Conservation (phyloP, 768 basidiomycete genomes). For the Inosperma sp. region DNA sequence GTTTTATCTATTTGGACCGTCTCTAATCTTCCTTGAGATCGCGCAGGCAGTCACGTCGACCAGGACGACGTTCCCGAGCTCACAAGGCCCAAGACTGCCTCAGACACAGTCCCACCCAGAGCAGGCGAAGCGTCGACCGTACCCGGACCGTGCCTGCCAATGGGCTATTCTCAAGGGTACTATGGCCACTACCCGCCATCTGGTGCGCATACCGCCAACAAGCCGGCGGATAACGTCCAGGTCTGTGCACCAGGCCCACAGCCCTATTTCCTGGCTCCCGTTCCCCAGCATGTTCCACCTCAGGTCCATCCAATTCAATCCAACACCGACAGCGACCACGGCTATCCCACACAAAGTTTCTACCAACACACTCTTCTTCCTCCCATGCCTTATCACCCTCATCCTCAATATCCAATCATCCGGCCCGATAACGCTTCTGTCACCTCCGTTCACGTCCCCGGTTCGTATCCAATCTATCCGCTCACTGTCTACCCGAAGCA, state of each 20-base stretch:
- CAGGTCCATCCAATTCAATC: conserved; percentile 31
- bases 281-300: conserved; percentile 37
- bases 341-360: conserved; percentile 20
- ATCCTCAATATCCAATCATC: conserved; percentile 28
- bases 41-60: conserved; percentile 54
- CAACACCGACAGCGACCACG: conserved; percentile 36
- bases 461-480: conserved; percentile 23
- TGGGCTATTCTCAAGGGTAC: conserved; percentile 51
- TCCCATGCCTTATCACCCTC: conserved; percentile 19
- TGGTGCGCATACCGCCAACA: conserved; percentile 41
- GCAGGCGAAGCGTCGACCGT: conserved; percentile 43
- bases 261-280: conserved; percentile 43
- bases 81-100: conserved; percentile 36
- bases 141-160: conserved; percentile 44
- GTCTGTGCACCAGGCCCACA: conserved; percentile 40
- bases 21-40: conserved; percentile 51
- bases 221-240: conserved; percentile 18
- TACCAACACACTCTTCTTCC: conserved; percentile 23
- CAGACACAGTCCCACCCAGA: conserved; percentile 37
- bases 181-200: conserved; percentile 55
- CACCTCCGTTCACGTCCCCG: conserved; percentile 20
- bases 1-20: conserved; percentile 21
- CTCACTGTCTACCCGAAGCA: conserved; percentile 20
- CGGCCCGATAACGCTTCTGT: conserved; percentile 28
- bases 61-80: conserved; percentile 32